Evolutionary conservation across 2,329 filamentous ascomycete species (phyloP), one percentile per base, ranked within the genome.

Genomic region (Scedosporium minutisporum): DNA sequence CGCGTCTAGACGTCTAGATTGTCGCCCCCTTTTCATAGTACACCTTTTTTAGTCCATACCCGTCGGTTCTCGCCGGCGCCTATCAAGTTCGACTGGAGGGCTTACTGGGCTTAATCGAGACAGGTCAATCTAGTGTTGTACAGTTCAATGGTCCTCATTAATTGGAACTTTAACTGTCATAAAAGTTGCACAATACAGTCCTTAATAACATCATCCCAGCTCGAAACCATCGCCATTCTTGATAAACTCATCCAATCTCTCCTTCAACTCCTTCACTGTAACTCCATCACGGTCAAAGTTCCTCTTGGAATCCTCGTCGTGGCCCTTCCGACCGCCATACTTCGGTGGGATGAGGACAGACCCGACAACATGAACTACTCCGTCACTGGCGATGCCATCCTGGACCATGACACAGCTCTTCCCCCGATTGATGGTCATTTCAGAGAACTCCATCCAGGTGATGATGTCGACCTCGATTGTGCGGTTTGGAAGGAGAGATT

Each of bases 321-420:
- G 21, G 44, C 23, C 29, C n/a, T 59, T 53, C 41, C 65, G 63
- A 27, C 60, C 60, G 12, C 78, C 69, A 65, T 80, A 80, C 74
- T 83, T 86, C 1, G 91, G 90, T 53, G 93, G 93, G 66, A 96
- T 85, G 63, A 96, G 75, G 0, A 96, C 85, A 63, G 81, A 80
- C 58, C 82, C 80, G 0, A 95, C 78, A 16, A 93, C 85, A 63
- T 96, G 93, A 41, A 96, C 82, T 14, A 93, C 91, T 41, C 93
- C 93, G 70, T 96, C 90, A 69, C 81, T 83, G 0, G 87, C 88
- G 62, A 95, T 73, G 0, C 80, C 87, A 70, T 96, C 91, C 21
- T 51, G 46, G 65, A 86, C 78, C 6, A 90, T 77, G 0, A 78
- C 77, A 1, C 96, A 88, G 6, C 78, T 78, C 2, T 81, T 78